phyloP scores from a whole-genome alignment of 805 yeast genomes.

The Wickerhamiella sorbophila region DNA sequence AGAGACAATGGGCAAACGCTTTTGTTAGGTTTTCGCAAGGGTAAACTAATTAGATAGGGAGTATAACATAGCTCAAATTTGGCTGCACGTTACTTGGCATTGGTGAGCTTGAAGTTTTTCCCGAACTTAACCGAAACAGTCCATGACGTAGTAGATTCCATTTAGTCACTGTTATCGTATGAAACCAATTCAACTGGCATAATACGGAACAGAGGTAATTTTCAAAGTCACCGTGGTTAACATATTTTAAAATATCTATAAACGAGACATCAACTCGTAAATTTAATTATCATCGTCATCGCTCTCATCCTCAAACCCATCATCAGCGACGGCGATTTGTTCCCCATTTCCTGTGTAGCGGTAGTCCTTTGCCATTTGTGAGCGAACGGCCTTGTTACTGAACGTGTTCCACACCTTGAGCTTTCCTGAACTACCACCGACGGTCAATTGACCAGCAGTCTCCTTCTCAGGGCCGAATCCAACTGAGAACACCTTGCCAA shows the following conservation, averaged over 20 bases:
- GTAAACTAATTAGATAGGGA: no score
- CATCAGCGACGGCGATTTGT: conserved; percentile 11
- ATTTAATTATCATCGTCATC: conserved; percentile 8
- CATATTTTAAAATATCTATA: not conserved
- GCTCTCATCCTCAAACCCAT: conserved; percentile 12
- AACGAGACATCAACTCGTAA: no score
- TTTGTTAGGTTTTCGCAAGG: not conserved
- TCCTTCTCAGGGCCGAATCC: conserved; percentile 79
- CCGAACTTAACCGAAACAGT: no score
- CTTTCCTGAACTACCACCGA: conserved; percentile 78
- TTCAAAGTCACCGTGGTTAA: no score
- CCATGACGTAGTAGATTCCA: no score
- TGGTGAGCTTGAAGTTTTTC: no score
- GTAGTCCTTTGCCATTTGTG: conserved; percentile 36
- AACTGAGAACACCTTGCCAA: conserved; percentile 77
- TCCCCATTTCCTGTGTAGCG: conserved; percentile 5
- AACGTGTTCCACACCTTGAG: conserved; percentile 89
- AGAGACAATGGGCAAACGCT: not conserved
- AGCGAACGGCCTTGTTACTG: conserved; percentile 65
- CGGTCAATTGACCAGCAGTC: conserved; percentile 65
- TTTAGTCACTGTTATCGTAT: no score
- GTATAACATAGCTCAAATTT: not conserved
- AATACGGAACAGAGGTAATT: no score
- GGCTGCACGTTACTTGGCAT: not conserved
- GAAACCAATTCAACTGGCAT: no score